Conservation (phyloP, 164 flowering plant genomes). For the Tinospora cordifolia region DNA sequence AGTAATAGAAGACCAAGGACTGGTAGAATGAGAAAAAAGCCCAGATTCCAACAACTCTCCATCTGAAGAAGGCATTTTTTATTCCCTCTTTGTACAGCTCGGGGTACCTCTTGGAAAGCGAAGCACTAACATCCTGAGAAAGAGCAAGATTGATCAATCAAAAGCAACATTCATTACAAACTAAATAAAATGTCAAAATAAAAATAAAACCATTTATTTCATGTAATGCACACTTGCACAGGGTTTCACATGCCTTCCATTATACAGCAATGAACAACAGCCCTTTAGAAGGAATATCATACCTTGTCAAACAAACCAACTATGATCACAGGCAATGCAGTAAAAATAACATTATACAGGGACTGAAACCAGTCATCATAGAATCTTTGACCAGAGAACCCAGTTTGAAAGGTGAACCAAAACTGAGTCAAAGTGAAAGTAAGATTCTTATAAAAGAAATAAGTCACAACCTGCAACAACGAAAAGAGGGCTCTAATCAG, state of each 20-base stretch:
- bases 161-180: neutral
- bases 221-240: neutral
- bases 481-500: neutral
- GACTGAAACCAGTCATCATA: slow-evolving; percentile 99
- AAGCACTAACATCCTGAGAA: slow-evolving; percentile 82
- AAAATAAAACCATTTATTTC: neutral
- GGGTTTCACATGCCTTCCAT: neutral
- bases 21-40: slow-evolving; percentile 80
- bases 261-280: neutral
- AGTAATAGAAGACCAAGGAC: slow-evolving; percentile 63
- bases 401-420: slow-evolving; percentile 93
- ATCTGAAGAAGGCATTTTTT: slow-evolving; percentile 63
- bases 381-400: slow-evolving; percentile 94
- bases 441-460: slow-evolving; percentile 96
- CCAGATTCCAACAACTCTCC: slow-evolving; percentile 78
- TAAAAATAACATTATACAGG: slow-evolving; percentile 82
- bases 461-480: slow-evolving; percentile 72
- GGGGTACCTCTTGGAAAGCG: slow-evolving; percentile 88
- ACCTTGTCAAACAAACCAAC: slow-evolving; percentile 95
- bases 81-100: slow-evolving; percentile 83
- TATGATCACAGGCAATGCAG: slow-evolving; percentile 82
- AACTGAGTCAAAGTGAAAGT: slow-evolving; percentile 94
- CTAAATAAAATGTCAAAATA: neutral
- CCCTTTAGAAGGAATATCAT: slow-evolving; percentile 6
- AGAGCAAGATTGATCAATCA: slow-evolving; percentile 5